Base-by-base conservation (phyloP, 176 grass and related monocot species). In the Lolium rigidum region DNA sequence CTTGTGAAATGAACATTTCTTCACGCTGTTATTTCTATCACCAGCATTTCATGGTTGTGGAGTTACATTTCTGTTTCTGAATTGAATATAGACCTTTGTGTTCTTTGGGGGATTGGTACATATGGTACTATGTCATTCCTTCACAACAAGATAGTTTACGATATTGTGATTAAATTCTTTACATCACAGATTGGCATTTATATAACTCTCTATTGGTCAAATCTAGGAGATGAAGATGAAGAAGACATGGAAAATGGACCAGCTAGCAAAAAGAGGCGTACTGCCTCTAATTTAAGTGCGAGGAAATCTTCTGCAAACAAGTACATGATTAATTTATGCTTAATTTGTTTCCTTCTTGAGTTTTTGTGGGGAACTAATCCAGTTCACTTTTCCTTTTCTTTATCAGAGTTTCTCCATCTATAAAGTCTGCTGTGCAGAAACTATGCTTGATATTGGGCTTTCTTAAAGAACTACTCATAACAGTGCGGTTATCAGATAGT, bases 401-500 rank as follows among this genome's bases (percentile, higher is more conserved):
- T 87, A 35, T 28, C 80, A 99, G 97, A 86, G 87, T 99, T 79
- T 93, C 97, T 87, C 60, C 82, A 70, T 88, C 94, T 82, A 64
- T 97, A 74, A 69, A 91, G 57, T 88, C 85, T 63, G 85, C 93
- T 75, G 85, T 94, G 85, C 97, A 99, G 91, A 99, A 99, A 91
- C 85, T 97, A 69, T 97, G 94, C 63, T 93, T 94, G 87, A 94
- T 99, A 90, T 92, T 99, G 88, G 97, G 87, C 37, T 91, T 97
- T 90, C 89, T 99, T 55, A 93, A 84, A 77, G 94, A 99, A 88
- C 94, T 99, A 6, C 89, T 99, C 22, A 87, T 83, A 86, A 95
- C 83, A 1, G 89, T 91, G 73, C 94, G 83, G 78, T 85, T 99
- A 44, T 94, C 97, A 83, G 97, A 99, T 94, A 93, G 92, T 82